Evolutionary conservation across 1,284 basidiomycete genomes (phyloP), one percentile per base, ranked within the genome.

Genomic region (Trichosporon asahii): DNA sequence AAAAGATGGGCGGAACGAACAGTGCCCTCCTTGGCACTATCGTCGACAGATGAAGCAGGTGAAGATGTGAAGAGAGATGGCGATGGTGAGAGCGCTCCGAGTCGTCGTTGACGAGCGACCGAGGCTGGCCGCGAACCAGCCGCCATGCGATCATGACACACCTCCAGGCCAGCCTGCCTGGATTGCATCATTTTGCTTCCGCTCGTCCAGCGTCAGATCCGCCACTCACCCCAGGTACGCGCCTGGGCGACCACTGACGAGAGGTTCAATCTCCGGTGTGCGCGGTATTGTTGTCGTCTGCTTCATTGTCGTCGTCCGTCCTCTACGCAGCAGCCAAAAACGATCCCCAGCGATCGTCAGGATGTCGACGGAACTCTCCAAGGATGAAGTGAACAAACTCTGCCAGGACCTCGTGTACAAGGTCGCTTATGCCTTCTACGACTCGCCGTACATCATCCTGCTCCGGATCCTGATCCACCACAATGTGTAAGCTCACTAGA

Each of bases 341-440:
- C 11, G 63, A 18, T 37, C 63, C 57, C 7, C 27, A 11, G 29
- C 29, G 29, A 61, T 31, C 57, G 49, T 7, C 57, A 61, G 57
- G 12, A 61, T 61, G 57, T 61, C 57, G 29, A 33, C 69, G 33
- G 73, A 74, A 27, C 73, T 78, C 53, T 76, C 79, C 8, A 70
- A 74, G 2, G 78, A 80, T 65, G 78, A 82, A 68, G 75, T 81
- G 63, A 67, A 68, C 14, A 71, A 73, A 11, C 57, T 75, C 29
- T 79, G 78, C 68, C 75, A 80, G 53, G 76, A 81, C 64, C 90
- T 99, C 75, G 92, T 96, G 72, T 94, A 97, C 83, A 90, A 93
- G 85, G 93, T 98, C 78, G 90, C 91, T 35, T 89, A 96, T 76
- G 90, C 92, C 40, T 98, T 99, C 84, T 99, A 98, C 85, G 94